These are phyloP conservation scores for Neurospora sp. DNA, from an alignment of 495 filamentous ascomycete genomes.

Conservation along the genomic window DNA sequence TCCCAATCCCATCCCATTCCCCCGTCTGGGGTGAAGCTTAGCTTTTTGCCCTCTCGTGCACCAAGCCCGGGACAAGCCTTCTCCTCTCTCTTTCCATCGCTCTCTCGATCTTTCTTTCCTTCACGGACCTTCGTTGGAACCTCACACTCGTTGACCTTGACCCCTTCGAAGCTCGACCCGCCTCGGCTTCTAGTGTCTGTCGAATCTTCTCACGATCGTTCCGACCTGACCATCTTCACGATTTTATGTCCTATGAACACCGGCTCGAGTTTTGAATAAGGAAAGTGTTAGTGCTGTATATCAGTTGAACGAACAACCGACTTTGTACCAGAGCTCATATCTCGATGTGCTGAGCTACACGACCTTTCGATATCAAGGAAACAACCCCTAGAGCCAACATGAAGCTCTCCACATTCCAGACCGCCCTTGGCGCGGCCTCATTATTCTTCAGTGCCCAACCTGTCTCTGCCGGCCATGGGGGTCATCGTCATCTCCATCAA, in stretches of 20 bases:
- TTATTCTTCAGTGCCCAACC: constrained; percentile 30
- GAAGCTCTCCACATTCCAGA: constrained; percentile 39
- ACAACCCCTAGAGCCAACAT: constrained; percentile 17
- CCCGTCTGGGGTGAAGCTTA: constrained; percentile 3
- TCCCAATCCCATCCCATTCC: background rate
- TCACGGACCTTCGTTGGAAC: background rate
- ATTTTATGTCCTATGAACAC: background rate
- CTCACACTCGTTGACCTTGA: constrained; percentile 4
- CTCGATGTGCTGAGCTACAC: background rate
- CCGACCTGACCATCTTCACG: background rate
- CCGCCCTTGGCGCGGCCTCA: constrained; percentile 39
- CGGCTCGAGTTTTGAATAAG: background rate
- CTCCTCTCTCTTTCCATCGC: constrained; percentile 14
- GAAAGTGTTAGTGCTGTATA: background rate
- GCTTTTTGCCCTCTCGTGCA: background rate
- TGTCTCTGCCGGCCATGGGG: constrained; percentile 18
- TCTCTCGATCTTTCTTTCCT: background rate
- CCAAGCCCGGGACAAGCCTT: background rate
- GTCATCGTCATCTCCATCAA: constrained; percentile 28
- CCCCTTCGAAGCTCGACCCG: background rate
- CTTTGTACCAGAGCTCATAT: background rate
- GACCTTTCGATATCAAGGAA: background rate
- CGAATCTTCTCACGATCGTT: background rate
- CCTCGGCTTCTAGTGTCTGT: background rate
- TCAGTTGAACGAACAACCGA: background rate